Conservation (phyloP, 139 green algal genomes). For the Microglena sp. region DNA sequence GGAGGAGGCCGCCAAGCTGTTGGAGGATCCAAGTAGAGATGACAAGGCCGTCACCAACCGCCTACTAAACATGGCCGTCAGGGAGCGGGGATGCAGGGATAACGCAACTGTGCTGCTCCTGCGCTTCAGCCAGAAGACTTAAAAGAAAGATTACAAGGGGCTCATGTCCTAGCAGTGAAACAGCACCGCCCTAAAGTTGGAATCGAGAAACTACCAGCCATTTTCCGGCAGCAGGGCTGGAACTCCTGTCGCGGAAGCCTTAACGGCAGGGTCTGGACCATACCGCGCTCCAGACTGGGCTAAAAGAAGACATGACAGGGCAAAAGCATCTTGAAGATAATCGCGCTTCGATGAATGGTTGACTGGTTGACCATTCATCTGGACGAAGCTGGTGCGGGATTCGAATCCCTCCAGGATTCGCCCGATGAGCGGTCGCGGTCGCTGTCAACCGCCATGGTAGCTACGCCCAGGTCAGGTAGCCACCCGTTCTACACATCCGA, state of each 20-base stretch:
- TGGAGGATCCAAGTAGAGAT: conserved; percentile 18
- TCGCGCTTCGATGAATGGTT: too few relatives aligned
- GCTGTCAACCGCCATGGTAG: too few relatives aligned
- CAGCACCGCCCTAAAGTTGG: background rate
- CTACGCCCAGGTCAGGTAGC: too few relatives aligned
- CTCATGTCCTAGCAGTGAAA: background rate
- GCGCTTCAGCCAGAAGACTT: background rate
- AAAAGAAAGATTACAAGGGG: background rate
- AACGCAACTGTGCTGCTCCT: conserved; percentile 52
- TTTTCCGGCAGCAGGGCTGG: background rate
- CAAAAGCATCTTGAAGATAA: too few relatives aligned
- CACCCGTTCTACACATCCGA: too few relatives aligned
- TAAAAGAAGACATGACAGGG: too few relatives aligned
- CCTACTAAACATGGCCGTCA: conserved; percentile 42
- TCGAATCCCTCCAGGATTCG: too few relatives aligned
- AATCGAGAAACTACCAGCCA: background rate
- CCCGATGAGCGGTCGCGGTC: too few relatives aligned
- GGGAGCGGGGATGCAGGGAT: conserved; percentile 45
- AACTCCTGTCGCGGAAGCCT: background rate
- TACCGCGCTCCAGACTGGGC: too few relatives aligned
- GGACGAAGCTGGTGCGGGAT: too few relatives aligned
- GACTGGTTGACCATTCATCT: too few relatives aligned
- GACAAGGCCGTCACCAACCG: conserved; percentile 40
- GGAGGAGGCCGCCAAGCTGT: conserved; percentile 16
- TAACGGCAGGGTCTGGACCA: background rate